Conservation (phyloP, 1,284 basidiomycete species). For the Sporisorium iseilematis-ciliati region DNA sequence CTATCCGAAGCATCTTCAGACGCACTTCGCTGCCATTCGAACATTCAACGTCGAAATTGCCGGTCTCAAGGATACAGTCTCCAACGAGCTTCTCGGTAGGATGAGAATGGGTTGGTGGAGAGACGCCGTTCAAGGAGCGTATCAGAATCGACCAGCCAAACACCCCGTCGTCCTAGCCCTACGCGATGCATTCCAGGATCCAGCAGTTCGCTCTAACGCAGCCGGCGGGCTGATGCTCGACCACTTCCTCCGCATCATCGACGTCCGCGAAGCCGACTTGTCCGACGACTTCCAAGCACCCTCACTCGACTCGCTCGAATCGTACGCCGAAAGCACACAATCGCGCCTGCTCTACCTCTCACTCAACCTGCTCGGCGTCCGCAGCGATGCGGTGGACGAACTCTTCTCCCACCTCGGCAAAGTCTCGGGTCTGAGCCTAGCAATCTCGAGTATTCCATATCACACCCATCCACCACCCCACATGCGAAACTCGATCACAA, state of each 20-base stretch:
- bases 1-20: slow-evolving; percentile 58
- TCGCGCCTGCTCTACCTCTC: slow-evolving; percentile 63
- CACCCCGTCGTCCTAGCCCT: slow-evolving; percentile 65
- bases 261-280: slow-evolving; percentile 65
- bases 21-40: slow-evolving; percentile 65
- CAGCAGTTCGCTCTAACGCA: slow-evolving; percentile 40
- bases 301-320: slow-evolving; percentile 57
- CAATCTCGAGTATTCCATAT: slow-evolving; percentile 60
- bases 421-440: slow-evolving; percentile 59
- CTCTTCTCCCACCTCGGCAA: slow-evolving; percentile 68
- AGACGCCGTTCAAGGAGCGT: slow-evolving; percentile 62
- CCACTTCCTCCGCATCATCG: slow-evolving; percentile 66
- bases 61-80: slow-evolving; percentile 61
- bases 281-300: slow-evolving; percentile 60
- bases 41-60: slow-evolving; percentile 66
- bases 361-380: slow-evolving; percentile 59
- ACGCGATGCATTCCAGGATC: slow-evolving; percentile 62
- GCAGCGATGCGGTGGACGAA: slow-evolving; percentile 53
- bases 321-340: slow-evolving; percentile 62
- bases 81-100: slow-evolving; percentile 65
- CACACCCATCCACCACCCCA: slow-evolving; percentile 62
- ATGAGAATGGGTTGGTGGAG: slow-evolving; percentile 69
- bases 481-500: slow-evolving; percentile 55
- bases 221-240: slow-evolving; percentile 64
- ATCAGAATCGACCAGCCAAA: slow-evolving; percentile 59